These are phyloP conservation scores for Teunomyces tritomae DNA, from an alignment of 805 yeast genomes.

Conservation along the genomic window DNA sequence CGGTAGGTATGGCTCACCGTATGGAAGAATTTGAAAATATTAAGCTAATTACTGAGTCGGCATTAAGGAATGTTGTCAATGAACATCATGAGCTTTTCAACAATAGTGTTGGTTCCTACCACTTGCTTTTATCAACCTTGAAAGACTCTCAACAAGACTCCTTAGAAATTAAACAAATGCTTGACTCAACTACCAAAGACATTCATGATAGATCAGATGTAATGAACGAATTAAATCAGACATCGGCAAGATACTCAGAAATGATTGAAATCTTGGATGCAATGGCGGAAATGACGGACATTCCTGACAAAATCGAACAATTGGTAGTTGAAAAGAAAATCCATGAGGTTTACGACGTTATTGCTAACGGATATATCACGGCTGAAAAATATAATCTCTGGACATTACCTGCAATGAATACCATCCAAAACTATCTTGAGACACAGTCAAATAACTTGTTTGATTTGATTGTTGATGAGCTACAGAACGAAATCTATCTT, in stretches of 20 bases:
- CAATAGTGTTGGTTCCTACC: slow-evolving; percentile 80
- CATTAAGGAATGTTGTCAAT: slow-evolving; percentile 69
- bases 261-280: slow-evolving; percentile 69
- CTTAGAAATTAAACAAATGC: slow-evolving; percentile 43
- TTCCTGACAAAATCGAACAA: slow-evolving; percentile 64
- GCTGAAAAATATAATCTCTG: slow-evolving; percentile 56
- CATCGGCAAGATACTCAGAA: slow-evolving; percentile 60
- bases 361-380: slow-evolving; percentile 40
- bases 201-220: slow-evolving; percentile 54
- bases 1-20: slow-evolving; percentile 85
- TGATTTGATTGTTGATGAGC: slow-evolving; percentile 73
- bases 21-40: slow-evolving; percentile 63
- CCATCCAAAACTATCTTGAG: slow-evolving; percentile 51
- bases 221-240: slow-evolving; percentile 62
- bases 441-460: slow-evolving; percentile 59
- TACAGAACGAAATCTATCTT: slow-evolving; percentile 66
- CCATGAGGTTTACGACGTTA: slow-evolving; percentile 57
- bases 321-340: slow-evolving; percentile 69
- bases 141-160: slow-evolving; percentile 64
- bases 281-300: slow-evolving; percentile 55
- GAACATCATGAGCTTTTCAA: slow-evolving; percentile 83
- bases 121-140: slow-evolving; percentile 61
- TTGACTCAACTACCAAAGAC: slow-evolving; percentile 48
- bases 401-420: slow-evolving; percentile 52
- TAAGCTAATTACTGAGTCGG: slow-evolving; percentile 52